These are phyloP conservation scores for Cyphellophora europaea DNA, from an alignment of 2,329 filamentous ascomycete genomes.

Conservation along the genomic window DNA sequence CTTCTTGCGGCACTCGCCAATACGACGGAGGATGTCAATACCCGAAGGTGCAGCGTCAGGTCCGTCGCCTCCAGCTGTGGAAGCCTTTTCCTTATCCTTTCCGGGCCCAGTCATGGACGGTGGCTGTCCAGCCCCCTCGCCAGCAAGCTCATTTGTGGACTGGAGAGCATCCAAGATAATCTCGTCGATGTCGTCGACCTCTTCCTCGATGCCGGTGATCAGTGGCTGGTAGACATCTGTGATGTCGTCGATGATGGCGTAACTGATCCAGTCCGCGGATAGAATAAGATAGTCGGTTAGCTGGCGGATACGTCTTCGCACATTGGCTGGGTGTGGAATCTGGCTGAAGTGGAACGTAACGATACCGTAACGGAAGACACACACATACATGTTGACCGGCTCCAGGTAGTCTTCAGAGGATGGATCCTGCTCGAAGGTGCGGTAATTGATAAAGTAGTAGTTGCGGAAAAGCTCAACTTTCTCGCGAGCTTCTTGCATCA, in stretches of 20 bases:
- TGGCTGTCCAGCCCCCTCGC: conserved; percentile 28
- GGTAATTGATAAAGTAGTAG: conserved; percentile 98
- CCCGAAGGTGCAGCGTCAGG: conserved; percentile 41
- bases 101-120: background rate
- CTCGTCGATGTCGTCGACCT: conserved; percentile 96
- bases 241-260: conserved; percentile 96
- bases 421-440: conserved; percentile 91
- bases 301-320: conserved; percentile 85
- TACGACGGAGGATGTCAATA: conserved; percentile 79
- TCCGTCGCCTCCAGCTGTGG: conserved; percentile 26
- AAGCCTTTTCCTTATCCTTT: conserved; percentile 28
- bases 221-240: conserved; percentile 91
- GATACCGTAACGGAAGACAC: conserved; percentile 92
- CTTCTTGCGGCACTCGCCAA: conserved; percentile 91
- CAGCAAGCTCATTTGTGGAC: conserved; percentile 27
- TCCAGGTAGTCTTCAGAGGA: conserved; percentile 85
- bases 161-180: conserved; percentile 76
- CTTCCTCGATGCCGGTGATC: conserved; percentile 86
- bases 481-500: conserved; percentile 93
- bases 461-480: conserved; percentile 96
- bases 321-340: conserved; percentile 91
- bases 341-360: conserved; percentile 92
- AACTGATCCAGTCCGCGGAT: conserved; percentile 95
- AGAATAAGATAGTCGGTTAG: conserved; percentile 87
- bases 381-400: conserved; percentile 93